Conservation (phyloP, 2,329 filamentous ascomycete genomes). For the Diaporthe caulivora region DNA sequence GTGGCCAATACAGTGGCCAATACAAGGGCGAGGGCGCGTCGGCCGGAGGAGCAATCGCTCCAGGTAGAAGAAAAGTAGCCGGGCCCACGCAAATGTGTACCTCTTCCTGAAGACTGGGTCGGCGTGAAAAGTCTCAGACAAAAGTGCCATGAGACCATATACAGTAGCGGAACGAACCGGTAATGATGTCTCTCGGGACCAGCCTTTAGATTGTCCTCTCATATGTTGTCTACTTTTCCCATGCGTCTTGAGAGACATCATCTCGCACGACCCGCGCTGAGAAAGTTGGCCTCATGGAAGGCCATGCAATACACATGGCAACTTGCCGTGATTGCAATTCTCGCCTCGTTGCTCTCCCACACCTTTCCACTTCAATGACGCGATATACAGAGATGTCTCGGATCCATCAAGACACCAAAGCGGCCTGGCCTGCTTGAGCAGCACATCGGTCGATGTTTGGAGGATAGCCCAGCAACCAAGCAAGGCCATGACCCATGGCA, state of each 20-base stretch:
- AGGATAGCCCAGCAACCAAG: not conserved
- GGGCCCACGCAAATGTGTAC: not conserved
- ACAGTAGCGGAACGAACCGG: conserved; percentile 13
- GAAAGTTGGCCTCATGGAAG: not conserved
- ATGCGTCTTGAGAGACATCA: conserved; percentile 15
- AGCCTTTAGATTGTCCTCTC: not conserved
- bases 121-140: not conserved
- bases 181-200: conserved; percentile 17
- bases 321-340: not conserved
- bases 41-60: not conserved
- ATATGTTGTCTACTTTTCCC: not conserved
- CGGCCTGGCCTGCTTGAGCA: not conserved
- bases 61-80: not conserved
- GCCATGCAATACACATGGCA: not conserved
- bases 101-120: not conserved
- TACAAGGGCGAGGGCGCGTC: not conserved
- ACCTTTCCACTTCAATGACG: not conserved
- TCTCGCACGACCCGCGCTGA: not conserved
- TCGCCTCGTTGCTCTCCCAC: not conserved
- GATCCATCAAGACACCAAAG: not conserved
- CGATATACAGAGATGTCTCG: conserved; percentile 5
- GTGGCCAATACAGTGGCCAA: no score
- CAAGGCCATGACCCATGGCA: not conserved
- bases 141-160: conserved; percentile 4
- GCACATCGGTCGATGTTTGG: not conserved